Evolutionary conservation across 352 stramenopile species (phyloP).

Genomic region (Phytopythium ostracodes): DNA sequence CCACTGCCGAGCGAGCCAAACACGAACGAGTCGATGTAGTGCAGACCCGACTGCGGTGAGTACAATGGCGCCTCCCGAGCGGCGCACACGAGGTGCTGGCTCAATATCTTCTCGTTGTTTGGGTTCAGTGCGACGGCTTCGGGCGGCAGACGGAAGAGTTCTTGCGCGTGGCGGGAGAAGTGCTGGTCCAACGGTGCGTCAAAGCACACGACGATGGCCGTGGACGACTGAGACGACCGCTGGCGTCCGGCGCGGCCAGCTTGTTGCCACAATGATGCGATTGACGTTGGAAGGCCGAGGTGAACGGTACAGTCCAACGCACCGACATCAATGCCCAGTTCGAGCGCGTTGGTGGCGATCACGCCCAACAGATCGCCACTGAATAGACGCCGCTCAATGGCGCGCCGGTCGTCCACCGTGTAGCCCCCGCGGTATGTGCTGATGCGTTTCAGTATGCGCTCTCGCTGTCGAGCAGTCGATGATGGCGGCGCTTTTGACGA

Average conservation of each 20-base stretch:
- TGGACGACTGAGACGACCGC: constrained; percentile 64
- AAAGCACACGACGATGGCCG: constrained; percentile 95
- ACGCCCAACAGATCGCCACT: constrained; percentile 92
- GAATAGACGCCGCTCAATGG: constrained; percentile 96
- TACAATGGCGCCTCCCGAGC: constrained; percentile 90
- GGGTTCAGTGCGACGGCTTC: constrained; percentile 85
- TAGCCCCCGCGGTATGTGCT: constrained; percentile 97
- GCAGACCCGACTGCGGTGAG: constrained; percentile 44
- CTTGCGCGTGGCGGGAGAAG: constrained; percentile 55
- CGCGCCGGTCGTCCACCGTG: constrained; percentile 83
- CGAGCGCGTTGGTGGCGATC: constrained; percentile 95
- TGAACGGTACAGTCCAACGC: constrained; percentile 96
- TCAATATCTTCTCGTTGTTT: constrained; percentile 83
- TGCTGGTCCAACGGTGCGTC: constrained; percentile 93
- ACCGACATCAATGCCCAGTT: constrained; percentile 96
- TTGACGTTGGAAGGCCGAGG: constrained; percentile 91
- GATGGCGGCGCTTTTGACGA: background rate
- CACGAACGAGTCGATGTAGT: constrained; percentile 62
- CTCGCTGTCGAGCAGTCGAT: background rate
- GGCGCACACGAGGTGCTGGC: constrained; percentile 93
- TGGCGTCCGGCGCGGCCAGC: constrained; percentile 91
- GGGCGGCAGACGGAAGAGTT: constrained; percentile 67
- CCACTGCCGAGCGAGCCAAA: constrained; percentile 29
- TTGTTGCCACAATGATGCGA: constrained; percentile 96
- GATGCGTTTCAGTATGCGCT: constrained; percentile 61